phyloP scores from a whole-genome alignment of 2,329 filamentous ascomycete genomes.

The Tympanopsis confertula region DNA sequence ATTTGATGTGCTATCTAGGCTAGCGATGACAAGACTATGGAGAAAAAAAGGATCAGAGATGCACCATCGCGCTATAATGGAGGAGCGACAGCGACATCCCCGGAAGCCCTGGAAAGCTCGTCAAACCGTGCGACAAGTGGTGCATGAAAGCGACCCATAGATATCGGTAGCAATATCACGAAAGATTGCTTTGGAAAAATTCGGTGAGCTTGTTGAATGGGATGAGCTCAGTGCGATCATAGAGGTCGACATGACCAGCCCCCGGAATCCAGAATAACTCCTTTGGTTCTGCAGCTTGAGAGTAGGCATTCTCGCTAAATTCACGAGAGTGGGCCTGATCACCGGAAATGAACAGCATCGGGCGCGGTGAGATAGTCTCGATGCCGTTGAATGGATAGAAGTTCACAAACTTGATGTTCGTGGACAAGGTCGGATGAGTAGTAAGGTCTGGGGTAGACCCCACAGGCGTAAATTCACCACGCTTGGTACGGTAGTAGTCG shows the following conservation, averaged over 20 bases:
- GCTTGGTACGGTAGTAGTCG: slow-evolving; percentile 17
- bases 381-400: slow-evolving; percentile 16
- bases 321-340: slow-evolving; percentile 14
- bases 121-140: too few relatives aligned
- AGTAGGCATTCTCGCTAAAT: slow-evolving; percentile 14
- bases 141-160: too few relatives aligned
- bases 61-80: too few relatives aligned
- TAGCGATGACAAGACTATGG: too few relatives aligned
- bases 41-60: too few relatives aligned
- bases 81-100: too few relatives aligned
- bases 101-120: too few relatives aligned
- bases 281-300: slow-evolving; percentile 18
- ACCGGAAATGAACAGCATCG: slow-evolving; percentile 13
- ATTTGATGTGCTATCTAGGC: too few relatives aligned
- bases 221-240: slow-evolving; percentile 21
- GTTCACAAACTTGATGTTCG: slow-evolving; percentile 15
- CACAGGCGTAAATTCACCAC: slow-evolving; percentile 13
- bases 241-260: slow-evolving; percentile 21
- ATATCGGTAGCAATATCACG: too few relatives aligned
- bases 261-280: slow-evolving; percentile 18
- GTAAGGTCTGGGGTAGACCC: slow-evolving; percentile 12
- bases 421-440: slow-evolving; percentile 16
- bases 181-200: slow-evolving; percentile 10
- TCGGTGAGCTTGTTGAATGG: slow-evolving; percentile 16
- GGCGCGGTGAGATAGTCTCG: slow-evolving; percentile 15